These are phyloP conservation scores for Solidago caesia DNA, from an alignment of 129 eudicot species.

Conservation along the genomic window DNA sequence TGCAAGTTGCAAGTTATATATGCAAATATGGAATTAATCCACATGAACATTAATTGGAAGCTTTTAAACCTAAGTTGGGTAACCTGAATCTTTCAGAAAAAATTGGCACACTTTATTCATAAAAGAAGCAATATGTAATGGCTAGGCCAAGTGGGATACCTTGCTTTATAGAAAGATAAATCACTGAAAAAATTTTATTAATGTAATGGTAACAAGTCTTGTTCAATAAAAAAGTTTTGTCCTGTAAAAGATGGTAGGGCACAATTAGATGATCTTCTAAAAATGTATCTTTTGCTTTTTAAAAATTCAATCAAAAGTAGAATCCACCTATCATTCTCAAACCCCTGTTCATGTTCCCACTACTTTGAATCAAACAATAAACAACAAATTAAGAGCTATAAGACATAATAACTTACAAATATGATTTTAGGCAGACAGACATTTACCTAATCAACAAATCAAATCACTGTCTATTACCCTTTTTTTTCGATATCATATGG, in stretches of 20 bases:
- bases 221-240: constrained; percentile 35
- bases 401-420: constrained; percentile 20
- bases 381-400: constrained; percentile 34
- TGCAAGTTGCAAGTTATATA: constrained; percentile 1
- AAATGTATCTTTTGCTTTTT: constrained; percentile 37
- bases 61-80: constrained; percentile 29
- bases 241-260: constrained; percentile 41
- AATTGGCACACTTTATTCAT: constrained; percentile 15
- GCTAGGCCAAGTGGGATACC: constrained; percentile 33
- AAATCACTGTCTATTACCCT: constrained; percentile 19
- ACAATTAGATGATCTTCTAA: constrained; percentile 40
- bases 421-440: constrained; percentile 22
- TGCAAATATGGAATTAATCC: background rate
- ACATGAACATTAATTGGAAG: background rate
- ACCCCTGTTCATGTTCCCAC: constrained; percentile 45
- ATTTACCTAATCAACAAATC: constrained; percentile 42
- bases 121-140: constrained; percentile 29
- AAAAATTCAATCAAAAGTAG: constrained; percentile 25
- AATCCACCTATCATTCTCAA: constrained; percentile 47
- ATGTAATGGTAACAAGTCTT: constrained; percentile 42
- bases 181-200: constrained; percentile 29
- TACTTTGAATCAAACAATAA: constrained; percentile 32
- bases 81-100: constrained; percentile 27
- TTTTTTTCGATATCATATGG: constrained; percentile 22
- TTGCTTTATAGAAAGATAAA: constrained; percentile 32